phyloP scores from a whole-genome alignment of 2,329 filamentous ascomycete species.

The Aspergillus niger region DNA sequence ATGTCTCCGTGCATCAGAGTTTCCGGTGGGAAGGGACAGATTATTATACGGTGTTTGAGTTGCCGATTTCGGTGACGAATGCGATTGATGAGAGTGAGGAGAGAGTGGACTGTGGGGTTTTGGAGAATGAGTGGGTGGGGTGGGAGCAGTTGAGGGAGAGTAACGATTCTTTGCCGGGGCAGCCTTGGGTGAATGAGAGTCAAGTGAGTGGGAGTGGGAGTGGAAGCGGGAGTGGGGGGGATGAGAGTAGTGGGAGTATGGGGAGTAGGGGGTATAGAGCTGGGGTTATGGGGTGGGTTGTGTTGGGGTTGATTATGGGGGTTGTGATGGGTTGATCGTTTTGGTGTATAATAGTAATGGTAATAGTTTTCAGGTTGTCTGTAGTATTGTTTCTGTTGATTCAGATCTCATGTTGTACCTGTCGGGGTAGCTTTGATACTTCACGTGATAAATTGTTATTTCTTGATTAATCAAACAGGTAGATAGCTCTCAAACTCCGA shows the following conservation, averaged over 20 bases:
- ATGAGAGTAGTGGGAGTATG: neutral
- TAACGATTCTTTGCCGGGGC: constrained; percentile 24
- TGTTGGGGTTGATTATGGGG: constrained; percentile 10
- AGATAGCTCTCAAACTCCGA: neutral
- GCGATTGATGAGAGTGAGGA: constrained; percentile 48
- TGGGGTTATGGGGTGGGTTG: constrained; percentile 5
- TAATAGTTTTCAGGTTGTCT: too few species aligned
- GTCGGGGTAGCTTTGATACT: too few species aligned
- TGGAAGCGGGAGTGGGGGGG: neutral
- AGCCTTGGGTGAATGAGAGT: constrained; percentile 25
- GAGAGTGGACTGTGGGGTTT: constrained; percentile 26
- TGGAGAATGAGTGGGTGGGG: constrained; percentile 27
- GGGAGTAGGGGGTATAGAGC: neutral
- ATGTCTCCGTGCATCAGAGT: constrained; percentile 71
- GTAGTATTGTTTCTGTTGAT: too few species aligned
- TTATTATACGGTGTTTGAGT: constrained; percentile 70
- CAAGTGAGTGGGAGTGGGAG: neutral
- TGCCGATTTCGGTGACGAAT: constrained; percentile 70
- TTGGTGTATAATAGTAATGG: neutral
- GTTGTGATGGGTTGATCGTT: neutral
- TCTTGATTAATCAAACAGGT: neutral
- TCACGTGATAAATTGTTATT: neutral
- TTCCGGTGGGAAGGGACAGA: constrained; percentile 66
- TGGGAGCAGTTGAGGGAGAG: constrained; percentile 19
- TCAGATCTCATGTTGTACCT: too few species aligned